A percentile compares a stretch with the other conserved stretches of the same genome.
phyloP scores from a whole-genome alignment of 202 grass and related monocot species.

The Miscanthus sacchariflorus region DNA sequence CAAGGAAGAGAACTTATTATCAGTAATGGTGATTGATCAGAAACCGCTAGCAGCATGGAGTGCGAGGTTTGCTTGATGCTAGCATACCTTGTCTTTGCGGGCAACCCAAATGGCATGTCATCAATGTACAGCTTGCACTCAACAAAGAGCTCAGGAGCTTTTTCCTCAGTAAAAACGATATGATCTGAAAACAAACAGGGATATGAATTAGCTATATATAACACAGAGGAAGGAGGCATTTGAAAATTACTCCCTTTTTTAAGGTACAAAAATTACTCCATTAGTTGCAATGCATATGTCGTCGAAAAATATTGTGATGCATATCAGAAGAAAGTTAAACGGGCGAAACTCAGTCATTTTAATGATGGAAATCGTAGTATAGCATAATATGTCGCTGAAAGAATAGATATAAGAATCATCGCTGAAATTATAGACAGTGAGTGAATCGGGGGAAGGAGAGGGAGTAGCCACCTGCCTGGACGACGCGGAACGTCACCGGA shows the following conservation, averaged over 20 bases:
- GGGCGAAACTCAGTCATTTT: background rate
- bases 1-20: background rate
- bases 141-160: constrained; percentile 64
- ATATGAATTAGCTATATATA: background rate
- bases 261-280: background rate
- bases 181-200: constrained; percentile 8
- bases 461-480: constrained; percentile 18
- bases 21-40: background rate
- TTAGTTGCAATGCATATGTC: background rate
- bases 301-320: background rate
- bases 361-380: too few relatives aligned
- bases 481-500: constrained; percentile 66
- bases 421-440: too few relatives aligned
- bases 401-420: too few relatives aligned
- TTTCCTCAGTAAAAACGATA: constrained; percentile 21
- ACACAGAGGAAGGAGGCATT: background rate
- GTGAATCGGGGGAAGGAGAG: background rate
- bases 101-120: constrained; percentile 63
- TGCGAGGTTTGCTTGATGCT: background rate
- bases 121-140: constrained; percentile 73
- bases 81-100: constrained; percentile 59
- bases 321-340: background rate
- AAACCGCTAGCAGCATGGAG: background rate
- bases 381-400: too few relatives aligned
- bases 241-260: background rate